Conservation (phyloP, 2,329 filamentous ascomycete genomes). For the Ophiosphaerella narmari region DNA sequence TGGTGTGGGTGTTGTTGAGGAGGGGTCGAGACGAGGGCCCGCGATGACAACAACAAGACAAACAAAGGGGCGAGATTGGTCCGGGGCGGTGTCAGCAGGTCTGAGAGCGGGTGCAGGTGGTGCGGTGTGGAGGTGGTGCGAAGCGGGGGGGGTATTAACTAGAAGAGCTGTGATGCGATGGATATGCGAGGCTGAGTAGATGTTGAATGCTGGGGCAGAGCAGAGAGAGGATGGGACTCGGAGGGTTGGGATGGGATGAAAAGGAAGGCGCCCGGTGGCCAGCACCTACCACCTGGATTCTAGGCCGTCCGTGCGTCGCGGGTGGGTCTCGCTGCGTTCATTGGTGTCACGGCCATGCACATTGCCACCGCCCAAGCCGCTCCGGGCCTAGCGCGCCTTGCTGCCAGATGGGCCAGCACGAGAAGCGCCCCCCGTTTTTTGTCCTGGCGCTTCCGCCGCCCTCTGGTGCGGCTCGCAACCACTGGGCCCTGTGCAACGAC, state of each 20-base stretch:
- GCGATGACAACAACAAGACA: constrained; percentile 31
- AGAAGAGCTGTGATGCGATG: constrained; percentile 7
- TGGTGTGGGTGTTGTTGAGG: constrained; percentile 11
- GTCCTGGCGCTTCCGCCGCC: not conserved
- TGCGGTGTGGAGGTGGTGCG: constrained; percentile 9
- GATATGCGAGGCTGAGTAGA: constrained; percentile 31
- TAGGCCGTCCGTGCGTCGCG: not conserved
- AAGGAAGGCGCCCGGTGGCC: constrained; percentile 21
- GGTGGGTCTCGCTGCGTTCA: not conserved
- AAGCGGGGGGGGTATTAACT: constrained; percentile 25
- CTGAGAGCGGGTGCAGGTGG: constrained; percentile 15
- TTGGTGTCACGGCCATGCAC: not conserved
- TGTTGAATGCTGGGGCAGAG: constrained; percentile 18
- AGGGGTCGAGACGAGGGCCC: constrained; percentile 20
- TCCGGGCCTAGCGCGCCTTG: not conserved
- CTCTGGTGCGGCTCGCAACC: not conserved
- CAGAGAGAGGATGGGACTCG: constrained; percentile 9
- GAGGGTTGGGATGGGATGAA: constrained; percentile 15
- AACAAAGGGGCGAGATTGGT: constrained; percentile 24
- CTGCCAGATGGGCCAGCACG: not conserved
- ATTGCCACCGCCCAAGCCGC: constrained; percentile 2
- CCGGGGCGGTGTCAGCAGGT: constrained; percentile 6
- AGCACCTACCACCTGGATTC: not conserved
- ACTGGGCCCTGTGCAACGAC: not conserved
- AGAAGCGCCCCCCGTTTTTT: not conserved